Conservation (phyloP, 2,329 filamentous ascomycete species). For the Orbilia blumenaviensis region DNA sequence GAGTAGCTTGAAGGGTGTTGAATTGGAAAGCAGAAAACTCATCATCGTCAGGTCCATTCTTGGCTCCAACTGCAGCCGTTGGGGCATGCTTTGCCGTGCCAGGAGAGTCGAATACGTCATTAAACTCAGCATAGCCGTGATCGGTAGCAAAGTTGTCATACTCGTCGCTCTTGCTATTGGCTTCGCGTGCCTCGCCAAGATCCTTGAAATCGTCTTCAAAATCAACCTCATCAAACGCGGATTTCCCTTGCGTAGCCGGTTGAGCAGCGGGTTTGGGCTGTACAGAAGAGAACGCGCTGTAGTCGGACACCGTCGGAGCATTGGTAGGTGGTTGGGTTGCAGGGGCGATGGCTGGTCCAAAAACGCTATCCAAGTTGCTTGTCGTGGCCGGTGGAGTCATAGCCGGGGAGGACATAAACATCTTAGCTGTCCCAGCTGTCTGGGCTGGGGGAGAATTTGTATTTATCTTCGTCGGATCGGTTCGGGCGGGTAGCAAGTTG, state of each 20-base stretch:
- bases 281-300: constrained; percentile 56
- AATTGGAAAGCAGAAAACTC: constrained; percentile 66
- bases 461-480: constrained; percentile 64
- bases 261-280: constrained; percentile 56
- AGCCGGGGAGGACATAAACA: constrained; percentile 54
- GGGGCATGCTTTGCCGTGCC: constrained; percentile 58
- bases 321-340: constrained; percentile 57
- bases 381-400: constrained; percentile 31
- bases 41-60: constrained; percentile 60
- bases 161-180: constrained; percentile 72
- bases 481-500: constrained; percentile 67
- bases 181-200: constrained; percentile 84
- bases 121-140: constrained; percentile 79
- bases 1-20: constrained; percentile 61
- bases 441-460: constrained; percentile 56
- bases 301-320: constrained; percentile 57
- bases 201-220: constrained; percentile 84
- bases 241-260: constrained; percentile 61
- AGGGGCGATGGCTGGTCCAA: constrained; percentile 51
- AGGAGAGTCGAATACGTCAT: constrained; percentile 78
- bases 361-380: constrained; percentile 47
- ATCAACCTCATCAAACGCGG: constrained; percentile 73
- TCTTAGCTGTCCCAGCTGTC: constrained; percentile 49
- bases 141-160: constrained; percentile 66
- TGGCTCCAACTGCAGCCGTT: constrained; percentile 55